These are phyloP conservation scores for Extremus antarcticus DNA, from an alignment of 495 filamentous ascomycete species.

Conservation along the genomic window DNA sequence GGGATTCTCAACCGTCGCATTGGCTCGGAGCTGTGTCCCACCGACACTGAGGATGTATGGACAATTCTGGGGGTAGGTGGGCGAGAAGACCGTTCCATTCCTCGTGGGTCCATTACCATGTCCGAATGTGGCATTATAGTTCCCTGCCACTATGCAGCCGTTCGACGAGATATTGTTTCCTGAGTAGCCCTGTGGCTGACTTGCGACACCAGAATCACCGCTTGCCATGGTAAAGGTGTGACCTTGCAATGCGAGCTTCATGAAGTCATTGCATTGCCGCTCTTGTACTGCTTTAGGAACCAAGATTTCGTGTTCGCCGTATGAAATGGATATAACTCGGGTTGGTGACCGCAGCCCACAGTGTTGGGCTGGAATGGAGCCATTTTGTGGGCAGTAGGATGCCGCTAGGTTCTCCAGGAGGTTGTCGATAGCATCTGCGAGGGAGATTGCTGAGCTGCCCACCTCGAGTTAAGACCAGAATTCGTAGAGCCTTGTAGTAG, in stretches of 20 bases:
- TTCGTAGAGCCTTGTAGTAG: too few relatives aligned
- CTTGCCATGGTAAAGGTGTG: slow-evolving; percentile 15
- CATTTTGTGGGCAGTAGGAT: slow-evolving; percentile 11
- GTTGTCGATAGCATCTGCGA: too few relatives aligned
- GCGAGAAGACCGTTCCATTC: slow-evolving; percentile 18
- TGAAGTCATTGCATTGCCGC: slow-evolving; percentile 21
- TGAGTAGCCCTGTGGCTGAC: too few relatives aligned
- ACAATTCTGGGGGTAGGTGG: slow-evolving; percentile 7
- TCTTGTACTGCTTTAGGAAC: slow-evolving; percentile 5
- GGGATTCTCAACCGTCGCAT: slow-evolving; percentile 11
- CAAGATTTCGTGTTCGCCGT: slow-evolving; percentile 14
- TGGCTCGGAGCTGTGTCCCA: slow-evolving; percentile 8
- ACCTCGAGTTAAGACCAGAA: too few relatives aligned
- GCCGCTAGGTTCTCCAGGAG: slow-evolving; percentile 19
- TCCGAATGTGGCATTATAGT: background rate
- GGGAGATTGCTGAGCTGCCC: too few relatives aligned
- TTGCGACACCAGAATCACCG: slow-evolving; percentile 19
- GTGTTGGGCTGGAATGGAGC: slow-evolving; percentile 12
- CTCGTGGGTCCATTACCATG: slow-evolving; percentile 6
- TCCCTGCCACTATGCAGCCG: too few relatives aligned
- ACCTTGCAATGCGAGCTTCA: slow-evolving; percentile 23
- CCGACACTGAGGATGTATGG: slow-evolving; percentile 16
- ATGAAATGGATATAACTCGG: slow-evolving; percentile 12
- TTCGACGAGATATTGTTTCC: too few relatives aligned
- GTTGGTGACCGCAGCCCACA: slow-evolving; percentile 15